Evolutionary conservation across 805 yeast species (phyloP).

Genomic region (Kuraishia piskuri): DNA sequence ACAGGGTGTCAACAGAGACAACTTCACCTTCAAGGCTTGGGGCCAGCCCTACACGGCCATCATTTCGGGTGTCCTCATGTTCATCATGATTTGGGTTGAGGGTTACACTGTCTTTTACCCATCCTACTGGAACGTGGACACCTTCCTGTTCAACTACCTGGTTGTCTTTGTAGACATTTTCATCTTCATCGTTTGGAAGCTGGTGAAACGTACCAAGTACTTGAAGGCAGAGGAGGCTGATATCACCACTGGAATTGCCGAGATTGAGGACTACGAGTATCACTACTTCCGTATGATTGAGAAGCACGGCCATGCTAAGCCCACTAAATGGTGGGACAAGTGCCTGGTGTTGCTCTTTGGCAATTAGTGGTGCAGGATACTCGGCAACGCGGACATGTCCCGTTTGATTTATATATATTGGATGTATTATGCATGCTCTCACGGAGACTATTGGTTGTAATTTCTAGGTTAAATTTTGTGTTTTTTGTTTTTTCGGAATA

Average conservation of each 20-base stretch:
- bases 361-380: too few relatives aligned
- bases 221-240: slow-evolving; percentile 27
- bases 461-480: too few relatives aligned
- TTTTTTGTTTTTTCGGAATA: too few relatives aligned
- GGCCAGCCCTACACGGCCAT: slow-evolving; percentile 29
- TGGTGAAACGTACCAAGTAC: slow-evolving; percentile 28
- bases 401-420: too few relatives aligned
- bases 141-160: slow-evolving; percentile 33
- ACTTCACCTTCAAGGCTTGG: slow-evolving; percentile 34
- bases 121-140: slow-evolving; percentile 26
- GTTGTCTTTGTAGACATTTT: slow-evolving; percentile 31
- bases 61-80: slow-evolving; percentile 16
- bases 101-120: slow-evolving; percentile 32
- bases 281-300: slow-evolving; percentile 13
- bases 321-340: slow-evolving; percentile 15
- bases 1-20: slow-evolving; percentile 28
- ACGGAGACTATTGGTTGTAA: too few relatives aligned
- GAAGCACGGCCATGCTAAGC: background rate
- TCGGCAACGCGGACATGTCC: too few relatives aligned
- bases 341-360: background rate
- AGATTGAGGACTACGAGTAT: slow-evolving; percentile 30
- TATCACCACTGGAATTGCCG: slow-evolving; percentile 27
- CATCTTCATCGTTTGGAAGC: slow-evolving; percentile 26
- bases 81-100: slow-evolving; percentile 24
- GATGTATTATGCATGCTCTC: too few relatives aligned